Base-by-base conservation (phyloP, 2,329 filamentous ascomycete genomes). In the Laburnicola sp. region DNA sequence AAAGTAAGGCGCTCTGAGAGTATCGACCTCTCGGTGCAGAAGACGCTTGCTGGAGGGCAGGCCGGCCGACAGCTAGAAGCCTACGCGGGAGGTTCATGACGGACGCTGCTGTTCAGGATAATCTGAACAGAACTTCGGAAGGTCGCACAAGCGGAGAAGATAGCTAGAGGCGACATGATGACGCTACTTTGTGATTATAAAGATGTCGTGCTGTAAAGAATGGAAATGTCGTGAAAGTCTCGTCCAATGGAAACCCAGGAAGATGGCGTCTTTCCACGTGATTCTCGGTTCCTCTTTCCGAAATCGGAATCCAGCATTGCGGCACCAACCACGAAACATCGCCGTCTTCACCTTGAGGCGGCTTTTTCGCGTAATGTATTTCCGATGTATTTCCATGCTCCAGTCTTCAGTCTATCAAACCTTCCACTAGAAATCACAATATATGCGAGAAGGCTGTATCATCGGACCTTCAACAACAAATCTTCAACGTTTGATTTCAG, bases 11-110 rank as follows among this genome's bases (percentile, higher is more conserved):
- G 21, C 38, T 32, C 10, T 57, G 60, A 8, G 51, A 21, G 21
- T 54, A 32, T 34, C 38, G 55, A 9, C 42, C 50, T 48, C 35
- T 30, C 22, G 50, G 25, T 3, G 38, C 48, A 11, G 48, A 45
- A 22, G 54, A 45, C 22, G 57, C 51, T 50, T 60, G 58, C 26
- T 36, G 40, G 34, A 60, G 26, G 23, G 58, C 52, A 50, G 53
- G 50, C 26, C 61, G 63, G 48, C 58, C 63, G 26, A 59, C 48
- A 11, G 63, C 59, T 38, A 67, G 51, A 31, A 71, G 38, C 28
- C 60, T 67, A 53, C 68, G 65, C 25, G 63, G 53, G 37, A 65
- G 50, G 55, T 63, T 72, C 69, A 71, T 72, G 44, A 49, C 53
- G 23, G 40, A 11, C 26, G 16, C 9, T 26, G 23, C 22, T 37